Evolutionary conservation across 257 asterid species (phyloP).

Genomic region (Catharanthus roseus): DNA sequence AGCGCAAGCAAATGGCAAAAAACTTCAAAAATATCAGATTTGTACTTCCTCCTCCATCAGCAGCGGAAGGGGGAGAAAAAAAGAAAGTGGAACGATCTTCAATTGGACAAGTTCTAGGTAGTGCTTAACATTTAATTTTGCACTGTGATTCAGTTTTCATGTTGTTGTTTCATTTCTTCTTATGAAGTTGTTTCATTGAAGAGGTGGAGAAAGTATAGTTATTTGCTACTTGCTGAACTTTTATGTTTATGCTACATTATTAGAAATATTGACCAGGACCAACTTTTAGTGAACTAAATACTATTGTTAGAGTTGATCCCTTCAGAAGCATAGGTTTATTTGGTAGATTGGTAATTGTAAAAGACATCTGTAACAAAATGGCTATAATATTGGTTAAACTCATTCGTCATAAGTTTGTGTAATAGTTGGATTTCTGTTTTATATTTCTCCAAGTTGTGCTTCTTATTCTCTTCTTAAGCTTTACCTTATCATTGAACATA

Average conservation of each 20-base stretch:
- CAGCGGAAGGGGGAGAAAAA: too few relatives aligned
- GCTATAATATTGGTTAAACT: not conserved
- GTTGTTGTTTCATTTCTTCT: too few relatives aligned
- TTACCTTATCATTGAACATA: not conserved
- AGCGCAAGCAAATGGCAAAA: too few relatives aligned
- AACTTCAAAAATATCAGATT: too few relatives aligned
- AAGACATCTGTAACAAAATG: not conserved
- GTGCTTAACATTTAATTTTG: conserved; percentile 20
- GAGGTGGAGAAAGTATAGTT: too few relatives aligned
- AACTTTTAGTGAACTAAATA: not conserved
- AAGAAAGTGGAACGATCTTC: too few relatives aligned
- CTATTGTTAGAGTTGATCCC: not conserved
- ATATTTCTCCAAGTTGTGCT: not conserved
- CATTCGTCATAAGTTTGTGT: not conserved
- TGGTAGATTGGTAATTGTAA: not conserved
- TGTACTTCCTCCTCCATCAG: too few relatives aligned
- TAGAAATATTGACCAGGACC: not conserved
- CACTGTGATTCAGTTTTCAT: not conserved
- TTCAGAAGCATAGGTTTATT: not conserved
- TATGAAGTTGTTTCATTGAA: not conserved
- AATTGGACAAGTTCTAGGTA: too few relatives aligned
- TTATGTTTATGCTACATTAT: not conserved
- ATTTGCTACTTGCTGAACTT: not conserved
- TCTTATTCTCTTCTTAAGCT: not conserved
- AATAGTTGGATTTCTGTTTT: not conserved